These are phyloP conservation scores for Leccinum subrobustum DNA, from an alignment of 1,284 basidiomycete genomes.

Conservation along the genomic window DNA sequence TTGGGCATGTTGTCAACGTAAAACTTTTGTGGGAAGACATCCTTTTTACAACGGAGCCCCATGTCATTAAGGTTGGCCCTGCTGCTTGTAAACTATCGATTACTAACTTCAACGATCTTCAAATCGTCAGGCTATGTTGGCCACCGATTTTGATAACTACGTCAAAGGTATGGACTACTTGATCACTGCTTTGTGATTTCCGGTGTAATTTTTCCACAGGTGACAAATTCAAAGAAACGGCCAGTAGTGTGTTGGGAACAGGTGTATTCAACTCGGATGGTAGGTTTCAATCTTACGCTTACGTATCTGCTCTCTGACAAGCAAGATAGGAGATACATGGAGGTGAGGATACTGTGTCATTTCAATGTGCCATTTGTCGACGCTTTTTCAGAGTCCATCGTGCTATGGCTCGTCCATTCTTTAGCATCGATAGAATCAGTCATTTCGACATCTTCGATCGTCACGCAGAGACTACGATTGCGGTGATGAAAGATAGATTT, in stretches of 20 bases:
- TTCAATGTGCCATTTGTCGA: neutral
- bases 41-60: conserved; percentile 37
- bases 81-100: neutral
- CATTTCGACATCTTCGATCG: conserved; percentile 49
- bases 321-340: conserved; percentile 39
- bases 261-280: conserved; percentile 51
- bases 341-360: conserved; percentile 28
- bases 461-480: conserved; percentile 38
- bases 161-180: conserved; percentile 37
- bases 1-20: conserved; percentile 29
- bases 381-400: conserved; percentile 40
- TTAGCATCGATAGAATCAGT: conserved; percentile 43
- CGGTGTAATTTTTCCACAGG: conserved; percentile 24
- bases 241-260: conserved; percentile 38
- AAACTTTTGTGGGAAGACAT: conserved; percentile 35
- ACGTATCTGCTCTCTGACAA: neutral
- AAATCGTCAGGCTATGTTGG: conserved; percentile 34
- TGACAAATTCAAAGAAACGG: conserved; percentile 27
- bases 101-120: neutral
- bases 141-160: conserved; percentile 43
- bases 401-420: conserved; percentile 46
- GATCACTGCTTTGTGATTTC: neutral
- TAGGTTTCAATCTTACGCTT: conserved; percentile 6
- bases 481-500: conserved; percentile 36
- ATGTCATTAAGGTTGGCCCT: conserved; percentile 22